phyloP scores from a whole-genome alignment of 2,329 filamentous ascomycete genomes.

The Colletotrichum echinochloae region DNA sequence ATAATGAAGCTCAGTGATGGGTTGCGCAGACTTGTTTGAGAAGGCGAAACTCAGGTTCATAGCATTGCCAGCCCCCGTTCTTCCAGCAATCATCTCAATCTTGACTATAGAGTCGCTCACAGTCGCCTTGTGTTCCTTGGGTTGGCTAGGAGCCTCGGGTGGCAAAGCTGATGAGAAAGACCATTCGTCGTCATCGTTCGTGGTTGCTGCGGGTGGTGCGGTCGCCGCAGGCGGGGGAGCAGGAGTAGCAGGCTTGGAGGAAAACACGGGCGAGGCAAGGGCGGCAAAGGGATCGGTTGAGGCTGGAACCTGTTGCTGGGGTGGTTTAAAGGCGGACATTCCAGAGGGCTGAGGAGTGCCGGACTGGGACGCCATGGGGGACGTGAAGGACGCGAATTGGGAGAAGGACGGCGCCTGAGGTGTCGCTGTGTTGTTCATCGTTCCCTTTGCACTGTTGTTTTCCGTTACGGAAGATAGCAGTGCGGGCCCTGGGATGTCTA shows the following conservation, averaged over 20 bases:
- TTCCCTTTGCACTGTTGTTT: slow-evolving; percentile 66
- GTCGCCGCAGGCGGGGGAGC: slow-evolving; percentile 45
- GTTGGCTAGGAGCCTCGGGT: slow-evolving; percentile 62
- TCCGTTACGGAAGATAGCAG: slow-evolving; percentile 74
- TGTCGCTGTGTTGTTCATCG: slow-evolving; percentile 45
- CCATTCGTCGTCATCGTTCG: slow-evolving; percentile 89
- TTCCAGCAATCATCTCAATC: slow-evolving; percentile 78
- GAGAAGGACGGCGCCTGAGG: slow-evolving; percentile 63
- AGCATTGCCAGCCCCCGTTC: slow-evolving; percentile 65
- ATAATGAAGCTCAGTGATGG: slow-evolving; percentile 85
- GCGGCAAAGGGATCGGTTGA: slow-evolving; percentile 60
- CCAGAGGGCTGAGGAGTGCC: slow-evolving; percentile 64
- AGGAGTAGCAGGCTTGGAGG: slow-evolving; percentile 53
- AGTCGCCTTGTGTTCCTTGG: slow-evolving; percentile 71
- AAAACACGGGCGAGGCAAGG: slow-evolving; percentile 55
- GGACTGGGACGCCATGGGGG: slow-evolving; percentile 64
- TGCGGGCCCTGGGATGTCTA: slow-evolving; percentile 74
- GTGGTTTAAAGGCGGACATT: slow-evolving; percentile 60
- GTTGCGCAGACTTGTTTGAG: slow-evolving; percentile 80
- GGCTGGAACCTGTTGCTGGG: slow-evolving; percentile 55
- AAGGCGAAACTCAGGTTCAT: slow-evolving; percentile 83
- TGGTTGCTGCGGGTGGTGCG: slow-evolving; percentile 46
- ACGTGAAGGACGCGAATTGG: slow-evolving; percentile 67
- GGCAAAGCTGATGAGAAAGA: slow-evolving; percentile 90
- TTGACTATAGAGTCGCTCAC: slow-evolving; percentile 78